A percentile compares a stretch with the other conserved stretches of the same genome.
phyloP scores from a whole-genome alignment of 2,329 filamentous ascomycete species.

The Seiridium unicorne region DNA sequence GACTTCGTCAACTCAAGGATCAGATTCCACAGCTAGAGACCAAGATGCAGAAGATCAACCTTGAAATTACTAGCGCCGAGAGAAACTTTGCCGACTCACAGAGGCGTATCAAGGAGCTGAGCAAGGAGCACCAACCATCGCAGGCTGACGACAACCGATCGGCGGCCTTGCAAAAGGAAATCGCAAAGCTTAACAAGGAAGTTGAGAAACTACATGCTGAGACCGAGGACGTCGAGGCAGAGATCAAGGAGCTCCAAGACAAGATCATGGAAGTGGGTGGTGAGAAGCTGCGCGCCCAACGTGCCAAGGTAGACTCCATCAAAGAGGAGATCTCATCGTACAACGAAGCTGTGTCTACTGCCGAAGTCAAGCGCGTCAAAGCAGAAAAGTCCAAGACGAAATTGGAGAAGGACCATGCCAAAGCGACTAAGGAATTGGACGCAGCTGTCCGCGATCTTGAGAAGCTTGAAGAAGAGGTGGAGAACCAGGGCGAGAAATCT shows the following conservation, averaged over 20 bases:
- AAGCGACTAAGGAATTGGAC: conserved; percentile 77
- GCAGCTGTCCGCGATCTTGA: conserved; percentile 71
- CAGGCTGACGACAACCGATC: conserved; percentile 77
- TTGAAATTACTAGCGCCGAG: conserved; percentile 85
- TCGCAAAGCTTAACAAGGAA: conserved; percentile 72
- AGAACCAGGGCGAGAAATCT: conserved; percentile 72
- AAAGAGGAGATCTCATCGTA: conserved; percentile 83
- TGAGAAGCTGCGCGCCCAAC: conserved; percentile 86
- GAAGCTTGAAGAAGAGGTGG: conserved; percentile 74
- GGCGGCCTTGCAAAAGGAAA: conserved; percentile 71
- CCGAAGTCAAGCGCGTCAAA: conserved; percentile 86
- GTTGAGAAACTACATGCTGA: conserved; percentile 78
- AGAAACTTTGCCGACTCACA: conserved; percentile 82
- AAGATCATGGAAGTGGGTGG: conserved; percentile 99
- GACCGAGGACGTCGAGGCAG: conserved; percentile 85
- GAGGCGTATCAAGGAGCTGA: conserved; percentile 81
- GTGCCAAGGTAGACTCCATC: conserved; percentile 83
- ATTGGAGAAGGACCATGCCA: conserved; percentile 77
- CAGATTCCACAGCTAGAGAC: conserved; percentile 85
- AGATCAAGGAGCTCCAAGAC: conserved; percentile 90
- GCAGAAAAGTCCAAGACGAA: conserved; percentile 90
- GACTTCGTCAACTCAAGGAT: conserved; percentile 69
- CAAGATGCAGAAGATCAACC: conserved; percentile 82
- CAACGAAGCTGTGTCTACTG: conserved; percentile 77
- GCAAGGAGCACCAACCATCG: conserved; percentile 76